Percentiles rank a stretch among this genome's conserved stretches.
These are phyloP conservation scores for Camelina sativa DNA, from an alignment of 345 rosid species.

Conservation along the genomic window DNA sequence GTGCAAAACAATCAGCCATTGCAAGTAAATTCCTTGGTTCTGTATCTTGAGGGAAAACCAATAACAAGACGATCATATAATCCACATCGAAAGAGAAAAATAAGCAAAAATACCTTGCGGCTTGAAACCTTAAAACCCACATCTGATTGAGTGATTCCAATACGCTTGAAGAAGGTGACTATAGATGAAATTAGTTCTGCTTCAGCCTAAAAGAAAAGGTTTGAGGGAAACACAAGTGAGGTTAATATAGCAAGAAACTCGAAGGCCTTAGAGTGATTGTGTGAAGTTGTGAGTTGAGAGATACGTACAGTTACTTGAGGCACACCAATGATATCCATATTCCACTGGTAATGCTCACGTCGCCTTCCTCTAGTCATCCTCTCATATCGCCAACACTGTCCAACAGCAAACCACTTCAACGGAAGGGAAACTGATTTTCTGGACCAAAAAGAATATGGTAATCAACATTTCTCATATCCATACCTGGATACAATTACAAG, in stretches of 20 bases:
- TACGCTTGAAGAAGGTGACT: constrained; percentile 74
- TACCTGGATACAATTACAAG: constrained; percentile 60
- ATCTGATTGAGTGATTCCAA: constrained; percentile 84
- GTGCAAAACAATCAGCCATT: background rate
- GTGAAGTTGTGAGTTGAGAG: constrained; percentile 23
- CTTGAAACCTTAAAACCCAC: constrained; percentile 95
- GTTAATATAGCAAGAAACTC: constrained; percentile 20
- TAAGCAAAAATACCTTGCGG: constrained; percentile 67
- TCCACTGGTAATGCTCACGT: constrained; percentile 98
- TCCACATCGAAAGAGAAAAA: constrained; percentile 3
- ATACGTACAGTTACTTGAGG: constrained; percentile 76
- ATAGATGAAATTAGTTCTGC: constrained; percentile 91
- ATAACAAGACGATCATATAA: constrained; percentile 7
- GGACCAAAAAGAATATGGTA: constrained; percentile 63
- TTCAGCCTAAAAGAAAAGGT: constrained; percentile 64
- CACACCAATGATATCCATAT: constrained; percentile 96
- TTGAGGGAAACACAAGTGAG: constrained; percentile 1
- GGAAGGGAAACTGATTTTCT: constrained; percentile 93
- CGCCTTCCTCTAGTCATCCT: constrained; percentile 98
- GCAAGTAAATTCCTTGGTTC: constrained; percentile 3
- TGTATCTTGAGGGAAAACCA: background rate
- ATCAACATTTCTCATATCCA: constrained; percentile 69
- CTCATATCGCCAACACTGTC: constrained; percentile 98
- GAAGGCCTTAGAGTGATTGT: constrained; percentile 1
- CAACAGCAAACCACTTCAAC: constrained; percentile 93